These are phyloP conservation scores for Berberis vulgaris DNA, from an alignment of 164 flowering plant species.

Conservation along the genomic window DNA sequence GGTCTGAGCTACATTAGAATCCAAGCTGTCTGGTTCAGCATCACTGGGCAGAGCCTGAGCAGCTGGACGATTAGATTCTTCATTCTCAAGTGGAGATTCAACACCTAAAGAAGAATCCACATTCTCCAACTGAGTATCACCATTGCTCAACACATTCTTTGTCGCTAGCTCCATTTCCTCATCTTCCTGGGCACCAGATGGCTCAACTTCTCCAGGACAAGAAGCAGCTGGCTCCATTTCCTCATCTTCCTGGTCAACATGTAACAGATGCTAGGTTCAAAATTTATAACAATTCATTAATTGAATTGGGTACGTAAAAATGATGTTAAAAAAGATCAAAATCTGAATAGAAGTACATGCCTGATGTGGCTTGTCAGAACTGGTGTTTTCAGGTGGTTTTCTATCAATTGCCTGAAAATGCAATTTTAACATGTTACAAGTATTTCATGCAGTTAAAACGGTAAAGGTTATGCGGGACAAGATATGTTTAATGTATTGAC, in stretches of 20 bases:
- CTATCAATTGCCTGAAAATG: too few species aligned
- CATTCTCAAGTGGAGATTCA: slow-evolving; percentile 22
- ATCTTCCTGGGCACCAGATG: slow-evolving; percentile 14
- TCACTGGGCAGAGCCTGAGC: slow-evolving; percentile 9
- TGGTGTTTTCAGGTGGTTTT: too few species aligned
- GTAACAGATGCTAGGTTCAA: background rate
- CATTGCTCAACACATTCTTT: slow-evolving; percentile 40
- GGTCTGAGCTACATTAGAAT: slow-evolving; percentile 9
- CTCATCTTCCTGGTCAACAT: slow-evolving; percentile 30
- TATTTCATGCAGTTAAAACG: too few species aligned
- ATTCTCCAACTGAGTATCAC: slow-evolving; percentile 19
- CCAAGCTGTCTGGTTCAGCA: slow-evolving; percentile 20
- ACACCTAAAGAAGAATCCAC: slow-evolving; percentile 21
- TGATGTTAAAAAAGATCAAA: too few species aligned
- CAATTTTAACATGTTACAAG: too few species aligned
- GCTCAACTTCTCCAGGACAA: slow-evolving; percentile 25
- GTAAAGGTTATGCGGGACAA: too few species aligned
- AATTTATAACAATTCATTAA: too few species aligned
- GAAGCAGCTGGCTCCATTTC: slow-evolving; percentile 20
- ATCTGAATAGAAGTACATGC: too few species aligned
- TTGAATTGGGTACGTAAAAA: too few species aligned
- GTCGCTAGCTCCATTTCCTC: slow-evolving; percentile 4
- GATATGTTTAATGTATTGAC: too few species aligned
- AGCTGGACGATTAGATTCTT: slow-evolving; percentile 8
- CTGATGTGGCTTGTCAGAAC: too few species aligned